Evolutionary conservation across 148 eudicot genomes (phyloP).

Genomic region (Vaccinium vitisidaea): DNA sequence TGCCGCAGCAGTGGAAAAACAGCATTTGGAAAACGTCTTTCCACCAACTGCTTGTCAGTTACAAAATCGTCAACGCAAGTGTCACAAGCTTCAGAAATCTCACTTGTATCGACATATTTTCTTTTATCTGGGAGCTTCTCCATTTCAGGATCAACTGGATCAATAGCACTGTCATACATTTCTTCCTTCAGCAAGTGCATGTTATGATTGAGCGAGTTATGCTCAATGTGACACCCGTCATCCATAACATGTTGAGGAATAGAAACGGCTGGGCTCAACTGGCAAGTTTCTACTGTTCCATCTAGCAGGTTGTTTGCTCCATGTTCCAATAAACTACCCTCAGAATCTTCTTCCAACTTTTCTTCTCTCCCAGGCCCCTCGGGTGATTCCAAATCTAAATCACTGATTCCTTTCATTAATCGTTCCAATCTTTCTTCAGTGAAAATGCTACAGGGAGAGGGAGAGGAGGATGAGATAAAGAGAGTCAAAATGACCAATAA

Average conservation of each 20-base stretch:
- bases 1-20: constrained; percentile 52
- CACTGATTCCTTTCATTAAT: constrained; percentile 55
- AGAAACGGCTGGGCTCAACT: constrained; percentile 36
- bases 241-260: constrained; percentile 34
- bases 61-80: constrained; percentile 22
- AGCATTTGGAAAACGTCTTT: constrained; percentile 54
- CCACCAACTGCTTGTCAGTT: constrained; percentile 40
- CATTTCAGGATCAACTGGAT: constrained; percentile 36
- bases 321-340: constrained; percentile 26
- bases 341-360: constrained; percentile 39
- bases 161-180: constrained; percentile 28
- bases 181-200: constrained; percentile 30
- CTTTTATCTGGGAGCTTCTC: constrained; percentile 37
- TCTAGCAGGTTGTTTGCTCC: constrained; percentile 33
- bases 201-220: constrained; percentile 33
- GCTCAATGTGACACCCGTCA: constrained; percentile 36
- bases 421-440: constrained; percentile 85
- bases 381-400: constrained; percentile 47
- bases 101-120: constrained; percentile 30
- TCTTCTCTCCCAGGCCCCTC: constrained; percentile 37
- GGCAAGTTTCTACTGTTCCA: constrained; percentile 41
- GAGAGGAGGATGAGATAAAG: background rate
- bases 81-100: constrained; percentile 33
- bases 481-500: background rate
- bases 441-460: constrained; percentile 58